Conservation (phyloP, 148 eudicot genomes). For the Camellia lanceoleosa region DNA sequence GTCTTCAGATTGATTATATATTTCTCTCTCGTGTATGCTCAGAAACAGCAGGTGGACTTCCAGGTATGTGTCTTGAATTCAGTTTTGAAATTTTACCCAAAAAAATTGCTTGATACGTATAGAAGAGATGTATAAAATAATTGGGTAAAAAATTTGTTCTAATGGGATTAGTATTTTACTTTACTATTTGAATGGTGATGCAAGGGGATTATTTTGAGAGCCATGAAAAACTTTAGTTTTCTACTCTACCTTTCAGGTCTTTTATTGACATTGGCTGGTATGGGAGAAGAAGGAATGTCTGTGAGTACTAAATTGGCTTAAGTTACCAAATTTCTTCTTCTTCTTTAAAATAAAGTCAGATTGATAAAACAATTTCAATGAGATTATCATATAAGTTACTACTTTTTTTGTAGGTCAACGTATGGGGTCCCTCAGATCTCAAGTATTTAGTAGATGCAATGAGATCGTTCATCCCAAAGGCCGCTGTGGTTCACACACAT, state of each 20-base stretch:
- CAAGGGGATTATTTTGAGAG: neutral
- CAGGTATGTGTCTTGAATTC: conserved; percentile 49
- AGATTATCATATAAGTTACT: neutral
- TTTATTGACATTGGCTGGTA: conserved; percentile 85
- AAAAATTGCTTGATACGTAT: neutral
- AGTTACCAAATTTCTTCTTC: conserved; percentile 2
- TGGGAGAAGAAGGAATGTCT: conserved; percentile 83
- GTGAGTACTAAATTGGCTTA: conserved; percentile 44
- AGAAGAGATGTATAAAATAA: neutral
- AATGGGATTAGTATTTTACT: neutral
- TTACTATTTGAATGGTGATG: neutral
- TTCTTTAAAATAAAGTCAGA: neutral
- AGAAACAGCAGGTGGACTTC: conserved; percentile 96
- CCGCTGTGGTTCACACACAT: conserved; percentile 87
- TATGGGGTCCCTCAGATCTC: conserved; percentile 89
- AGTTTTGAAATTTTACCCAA: neutral
- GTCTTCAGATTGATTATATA: conserved; percentile 87
- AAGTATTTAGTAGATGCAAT: conserved; percentile 69
- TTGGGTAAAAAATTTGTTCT: too few species aligned
- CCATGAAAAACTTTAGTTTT: conserved; percentile 11
- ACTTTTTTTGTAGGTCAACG: conserved; percentile 60
- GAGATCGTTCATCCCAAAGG: conserved; percentile 87
- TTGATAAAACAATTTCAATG: neutral
- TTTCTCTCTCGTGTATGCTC: conserved; percentile 94
- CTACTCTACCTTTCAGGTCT: conserved; percentile 52